These are phyloP conservation scores for Carex littledalei DNA, from an alignment of 176 grass and related monocot genomes.

Conservation along the genomic window DNA sequence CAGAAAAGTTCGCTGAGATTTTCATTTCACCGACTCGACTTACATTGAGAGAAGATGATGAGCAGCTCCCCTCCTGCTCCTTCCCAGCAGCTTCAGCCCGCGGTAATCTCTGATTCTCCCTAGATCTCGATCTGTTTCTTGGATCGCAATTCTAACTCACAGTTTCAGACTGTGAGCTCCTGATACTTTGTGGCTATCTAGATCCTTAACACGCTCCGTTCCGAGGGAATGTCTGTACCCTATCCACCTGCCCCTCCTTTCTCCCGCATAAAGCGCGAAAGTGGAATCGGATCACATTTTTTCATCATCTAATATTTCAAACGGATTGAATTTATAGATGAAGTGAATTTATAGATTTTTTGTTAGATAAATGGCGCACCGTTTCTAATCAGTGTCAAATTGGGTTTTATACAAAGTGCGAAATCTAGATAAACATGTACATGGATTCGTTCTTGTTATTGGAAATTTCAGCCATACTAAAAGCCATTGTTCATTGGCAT, in stretches of 20 bases:
- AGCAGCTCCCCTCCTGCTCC: not conserved
- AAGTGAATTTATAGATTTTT: not conserved
- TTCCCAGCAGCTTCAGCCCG: slow-evolving; percentile 9
- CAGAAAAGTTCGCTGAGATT: not conserved
- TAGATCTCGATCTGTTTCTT: slow-evolving; percentile 15
- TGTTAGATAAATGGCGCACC: not conserved
- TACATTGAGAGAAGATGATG: slow-evolving; percentile 4
- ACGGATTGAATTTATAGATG: not conserved
- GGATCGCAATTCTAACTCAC: not conserved
- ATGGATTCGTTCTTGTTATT: not conserved
- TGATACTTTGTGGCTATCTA: not conserved
- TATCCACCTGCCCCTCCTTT: not conserved
- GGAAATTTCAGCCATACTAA: not conserved
- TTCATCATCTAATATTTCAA: not conserved
- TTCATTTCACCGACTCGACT: not conserved
- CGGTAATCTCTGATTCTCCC: slow-evolving; percentile 1
- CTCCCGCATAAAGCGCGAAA: not conserved
- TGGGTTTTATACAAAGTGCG: not conserved
- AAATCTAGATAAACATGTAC: not conserved
- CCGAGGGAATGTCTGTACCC: not conserved
- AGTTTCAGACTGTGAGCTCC: not conserved
- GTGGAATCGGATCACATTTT: not conserved
- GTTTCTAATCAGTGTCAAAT: not conserved
- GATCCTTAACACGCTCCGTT: not conserved
- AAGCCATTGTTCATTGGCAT: not conserved